These are phyloP conservation scores for Kentomonas sorsogonicus DNA, from an alignment of 208 protist genomes.

Conservation along the genomic window DNA sequence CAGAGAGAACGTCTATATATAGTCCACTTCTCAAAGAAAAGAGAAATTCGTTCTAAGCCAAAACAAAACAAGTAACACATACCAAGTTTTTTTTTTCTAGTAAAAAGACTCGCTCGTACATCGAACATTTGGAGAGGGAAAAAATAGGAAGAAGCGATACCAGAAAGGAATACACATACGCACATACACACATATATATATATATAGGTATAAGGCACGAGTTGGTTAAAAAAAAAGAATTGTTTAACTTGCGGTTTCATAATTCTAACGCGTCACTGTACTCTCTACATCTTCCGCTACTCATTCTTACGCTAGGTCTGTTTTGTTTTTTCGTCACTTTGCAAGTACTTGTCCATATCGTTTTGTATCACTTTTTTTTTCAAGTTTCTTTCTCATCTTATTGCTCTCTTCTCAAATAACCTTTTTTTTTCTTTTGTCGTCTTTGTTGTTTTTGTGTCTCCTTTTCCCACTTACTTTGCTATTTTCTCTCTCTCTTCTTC, in stretches of 20 bases:
- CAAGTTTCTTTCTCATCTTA: conserved; percentile 2
- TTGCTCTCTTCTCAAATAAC: not conserved
- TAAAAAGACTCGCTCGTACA: not conserved
- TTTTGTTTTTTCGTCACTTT: not conserved
- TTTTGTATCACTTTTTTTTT: too few species aligned
- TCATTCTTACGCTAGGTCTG: not conserved
- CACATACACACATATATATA: not conserved
- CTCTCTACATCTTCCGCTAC: too few species aligned
- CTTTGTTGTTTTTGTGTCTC: not conserved
- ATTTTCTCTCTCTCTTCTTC: conserved; percentile 6
- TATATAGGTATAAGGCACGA: too few species aligned
- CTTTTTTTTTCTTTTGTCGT: not conserved
- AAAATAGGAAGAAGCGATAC: not conserved
- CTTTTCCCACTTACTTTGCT: conserved; percentile 13
- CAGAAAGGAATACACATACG: not conserved
- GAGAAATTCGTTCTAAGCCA: not conserved
- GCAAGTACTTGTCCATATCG: too few species aligned
- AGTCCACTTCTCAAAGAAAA: conserved; percentile 1
- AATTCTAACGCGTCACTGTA: too few species aligned
- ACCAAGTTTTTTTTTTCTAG: conserved; percentile 10
- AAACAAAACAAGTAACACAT: not conserved
- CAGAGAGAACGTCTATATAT: too few species aligned
- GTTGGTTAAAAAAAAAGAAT: too few species aligned
- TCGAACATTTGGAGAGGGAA: not conserved
- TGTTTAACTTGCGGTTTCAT: too few species aligned